Base-by-base conservation (phyloP, 2,329 filamentous ascomycete species). In the Penicillium hordei region DNA sequence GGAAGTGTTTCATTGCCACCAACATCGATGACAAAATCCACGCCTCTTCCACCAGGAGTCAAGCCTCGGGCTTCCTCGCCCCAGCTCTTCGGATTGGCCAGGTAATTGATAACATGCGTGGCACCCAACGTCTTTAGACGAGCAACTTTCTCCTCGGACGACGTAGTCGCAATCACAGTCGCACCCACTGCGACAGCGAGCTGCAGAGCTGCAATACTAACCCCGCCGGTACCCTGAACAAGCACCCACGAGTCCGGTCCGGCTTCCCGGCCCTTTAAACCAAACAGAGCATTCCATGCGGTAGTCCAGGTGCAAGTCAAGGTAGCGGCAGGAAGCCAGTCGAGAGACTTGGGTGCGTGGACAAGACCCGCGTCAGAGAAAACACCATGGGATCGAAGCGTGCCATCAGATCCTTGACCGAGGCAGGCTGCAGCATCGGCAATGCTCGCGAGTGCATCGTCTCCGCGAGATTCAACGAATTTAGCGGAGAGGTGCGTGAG, bases 51-150 rank as follows among this genome's bases (percentile, higher is more conserved):
- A 31, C 55, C 71, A 25, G 70, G 76, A 2, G 59, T 78, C 17
- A 63, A 19, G 0, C 17, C 5, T 12, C 54, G 66, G 3, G 55
- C 54, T 44, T 48, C 50, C 46, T 55, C 57, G 36, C 61, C 61
- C 61, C 61, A 62, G 23, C 13, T 27, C 5, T 17, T 27, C 40
- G 49, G 72, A 2, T 73, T 76, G 0, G 69, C 75, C 31, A 76
- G 75, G 74, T 86, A 85, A 74, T 86, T 85, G 68, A 86, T 75
- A 45, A 85, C 76, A 62, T 84, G 77, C 64, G 82, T 77, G 2
- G 81, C 83, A 46, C 83, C 83, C 15, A 83, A 72, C 61, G 77
- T 73, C 71, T 81, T 82, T 25, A 85, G 74, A 23, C 69, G 66
- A 36, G 80, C 75, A 3, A 72, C 78, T 69, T 86, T 86, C 7